A percentile compares a stretch with the other conserved stretches of the same genome.
phyloP scores from a whole-genome alignment of 345 rosid species.

The Eucalyptus cloeziana region DNA sequence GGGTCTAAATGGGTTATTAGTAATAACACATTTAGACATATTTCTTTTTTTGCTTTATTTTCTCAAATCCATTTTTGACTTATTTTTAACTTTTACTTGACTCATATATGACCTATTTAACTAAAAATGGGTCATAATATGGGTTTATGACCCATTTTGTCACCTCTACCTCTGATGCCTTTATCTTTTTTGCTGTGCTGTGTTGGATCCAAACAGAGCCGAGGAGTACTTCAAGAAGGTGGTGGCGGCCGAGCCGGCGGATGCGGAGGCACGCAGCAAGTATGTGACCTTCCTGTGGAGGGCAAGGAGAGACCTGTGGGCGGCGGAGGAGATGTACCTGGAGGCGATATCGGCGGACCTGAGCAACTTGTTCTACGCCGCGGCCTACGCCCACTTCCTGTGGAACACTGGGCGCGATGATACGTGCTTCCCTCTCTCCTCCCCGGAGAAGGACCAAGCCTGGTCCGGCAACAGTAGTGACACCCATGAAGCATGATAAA shows the following conservation, averaged over 20 bases:
- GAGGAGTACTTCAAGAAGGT: slow-evolving; percentile 77
- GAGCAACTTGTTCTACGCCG: slow-evolving; percentile 45
- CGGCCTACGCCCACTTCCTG: slow-evolving; percentile 77
- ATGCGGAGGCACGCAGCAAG: slow-evolving; percentile 70
- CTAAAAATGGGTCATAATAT: too few relatives aligned
- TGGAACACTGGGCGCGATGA: slow-evolving; percentile 96
- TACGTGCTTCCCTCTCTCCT: slow-evolving; percentile 65
- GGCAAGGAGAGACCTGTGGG: slow-evolving; percentile 73
- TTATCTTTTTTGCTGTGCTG: not conserved
- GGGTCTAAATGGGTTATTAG: too few relatives aligned
- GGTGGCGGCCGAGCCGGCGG: slow-evolving; percentile 26
- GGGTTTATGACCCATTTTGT: too few relatives aligned
- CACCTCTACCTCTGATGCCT: not conserved
- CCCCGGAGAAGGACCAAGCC: not conserved
- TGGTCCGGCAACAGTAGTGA: rapidly evolving
- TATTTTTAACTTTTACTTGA: too few relatives aligned
- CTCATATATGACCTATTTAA: too few relatives aligned
- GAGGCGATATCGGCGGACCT: slow-evolving; percentile 80
- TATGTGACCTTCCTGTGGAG: slow-evolving; percentile 80
- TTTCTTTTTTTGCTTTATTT: too few relatives aligned
- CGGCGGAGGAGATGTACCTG: slow-evolving; percentile 79
- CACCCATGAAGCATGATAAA: not conserved
- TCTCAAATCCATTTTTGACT: too few relatives aligned
- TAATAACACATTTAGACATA: too few relatives aligned
- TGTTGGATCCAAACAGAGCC: slow-evolving; percentile 32